phyloP scores from a whole-genome alignment of 495 filamentous ascomycete genomes.

The Chaetomium fimeti region DNA sequence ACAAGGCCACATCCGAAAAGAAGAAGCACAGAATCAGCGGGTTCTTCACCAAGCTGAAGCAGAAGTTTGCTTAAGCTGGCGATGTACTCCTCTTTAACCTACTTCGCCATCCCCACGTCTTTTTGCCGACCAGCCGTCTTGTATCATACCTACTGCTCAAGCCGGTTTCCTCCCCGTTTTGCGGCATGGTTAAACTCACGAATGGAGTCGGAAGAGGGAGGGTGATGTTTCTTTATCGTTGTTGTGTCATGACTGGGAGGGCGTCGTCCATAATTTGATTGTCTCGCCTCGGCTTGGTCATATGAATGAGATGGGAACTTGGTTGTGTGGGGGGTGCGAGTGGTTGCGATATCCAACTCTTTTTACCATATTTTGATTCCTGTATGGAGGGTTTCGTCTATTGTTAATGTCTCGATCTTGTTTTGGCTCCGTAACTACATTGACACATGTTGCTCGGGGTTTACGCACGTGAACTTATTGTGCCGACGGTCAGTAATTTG shows the following conservation, averaged over 20 bases:
- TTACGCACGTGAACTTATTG: too few species aligned
- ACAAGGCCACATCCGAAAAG: conserved; percentile 43
- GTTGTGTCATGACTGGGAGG: conserved; percentile 3
- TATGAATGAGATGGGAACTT: not conserved
- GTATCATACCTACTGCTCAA: conserved; percentile 11
- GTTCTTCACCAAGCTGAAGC: conserved; percentile 60
- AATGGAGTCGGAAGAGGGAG: conserved; percentile 1
- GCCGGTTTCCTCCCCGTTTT: not conserved
- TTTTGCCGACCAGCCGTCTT: conserved; percentile 18
- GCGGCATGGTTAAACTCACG: not conserved
- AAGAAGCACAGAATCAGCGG: conserved; percentile 60
- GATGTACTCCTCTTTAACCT: conserved; percentile 22
- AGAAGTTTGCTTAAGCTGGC: conserved; percentile 46
- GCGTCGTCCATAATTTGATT: not conserved
- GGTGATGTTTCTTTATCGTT: conserved; percentile 9
- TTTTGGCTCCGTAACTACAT: not conserved
- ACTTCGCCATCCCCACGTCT: conserved; percentile 2
- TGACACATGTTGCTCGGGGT: not conserved
- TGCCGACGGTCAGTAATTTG: too few species aligned
- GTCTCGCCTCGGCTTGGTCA: not conserved
- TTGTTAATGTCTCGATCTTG: conserved; percentile 6
- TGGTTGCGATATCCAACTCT: conserved; percentile 17
- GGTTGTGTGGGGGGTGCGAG: conserved; percentile 15
- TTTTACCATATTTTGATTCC: conserved; percentile 4
- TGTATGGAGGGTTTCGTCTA: not conserved